Conservation (phyloP, 805 yeast species). For the Myxozyma nipponensis region DNA sequence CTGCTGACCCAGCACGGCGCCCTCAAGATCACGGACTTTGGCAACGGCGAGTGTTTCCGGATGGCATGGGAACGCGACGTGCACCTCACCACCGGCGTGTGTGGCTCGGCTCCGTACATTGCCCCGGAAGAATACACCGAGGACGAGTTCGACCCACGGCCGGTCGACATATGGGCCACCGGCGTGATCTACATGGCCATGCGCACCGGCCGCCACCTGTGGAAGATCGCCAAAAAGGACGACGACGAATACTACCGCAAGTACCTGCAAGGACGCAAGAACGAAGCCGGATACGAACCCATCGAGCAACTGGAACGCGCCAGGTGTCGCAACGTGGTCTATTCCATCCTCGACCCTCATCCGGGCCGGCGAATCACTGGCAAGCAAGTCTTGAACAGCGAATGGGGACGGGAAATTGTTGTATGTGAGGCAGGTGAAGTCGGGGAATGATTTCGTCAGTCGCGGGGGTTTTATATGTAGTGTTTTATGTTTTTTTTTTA, state of each 20-base stretch:
- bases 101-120: conserved; percentile 88
- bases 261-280: conserved; percentile 74
- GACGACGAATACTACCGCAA: conserved; percentile 77
- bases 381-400: conserved; percentile 80
- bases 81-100: conserved; percentile 65
- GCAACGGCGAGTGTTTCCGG: conserved; percentile 84
- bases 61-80: conserved; percentile 83
- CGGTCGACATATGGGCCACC: conserved; percentile 85
- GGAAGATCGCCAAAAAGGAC: conserved; percentile 72
- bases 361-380: conserved; percentile 86
- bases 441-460: conserved; percentile 28
- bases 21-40: conserved; percentile 77
- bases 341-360: conserved; percentile 87
- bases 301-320: conserved; percentile 81
- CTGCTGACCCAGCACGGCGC: conserved; percentile 63
- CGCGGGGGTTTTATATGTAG: background rate
- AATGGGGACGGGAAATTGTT: conserved; percentile 89
- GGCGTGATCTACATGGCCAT: conserved; percentile 75
- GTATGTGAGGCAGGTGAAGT: conserved; percentile 68
- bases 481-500: background rate
- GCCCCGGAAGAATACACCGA: conserved; percentile 79
- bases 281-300: conserved; percentile 85
- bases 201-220: conserved; percentile 89
- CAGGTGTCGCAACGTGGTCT: conserved; percentile 86
- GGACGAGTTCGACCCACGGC: conserved; percentile 65